Evolutionary conservation across 345 rosid genomes (phyloP).

Genomic region (Ricinus communis): DNA sequence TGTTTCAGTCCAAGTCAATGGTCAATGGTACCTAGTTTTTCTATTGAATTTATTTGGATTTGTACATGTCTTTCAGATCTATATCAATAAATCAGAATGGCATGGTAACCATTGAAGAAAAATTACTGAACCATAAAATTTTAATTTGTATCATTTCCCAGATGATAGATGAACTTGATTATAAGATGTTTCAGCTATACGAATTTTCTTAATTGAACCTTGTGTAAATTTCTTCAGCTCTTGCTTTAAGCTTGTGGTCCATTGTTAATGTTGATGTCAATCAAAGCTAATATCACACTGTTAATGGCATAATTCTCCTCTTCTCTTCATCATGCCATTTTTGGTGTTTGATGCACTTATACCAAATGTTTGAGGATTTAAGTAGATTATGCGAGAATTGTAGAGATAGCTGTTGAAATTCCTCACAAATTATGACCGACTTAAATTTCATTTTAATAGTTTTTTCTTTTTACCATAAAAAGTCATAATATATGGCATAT

Average conservation of each 20-base stretch:
- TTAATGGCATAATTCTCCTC: too few species aligned
- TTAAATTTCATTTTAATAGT: too few species aligned
- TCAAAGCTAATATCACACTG: neutral
- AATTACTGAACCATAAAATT: neutral
- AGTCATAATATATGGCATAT: neutral
- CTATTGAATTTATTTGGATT: neutral
- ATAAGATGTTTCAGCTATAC: neutral
- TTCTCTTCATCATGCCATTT: neutral
- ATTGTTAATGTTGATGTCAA: neutral
- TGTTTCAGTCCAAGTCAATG: slow-evolving; percentile 69
- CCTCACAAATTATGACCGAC: too few species aligned
- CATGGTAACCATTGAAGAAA: neutral
- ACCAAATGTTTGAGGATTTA: neutral
- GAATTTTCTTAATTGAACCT: neutral
- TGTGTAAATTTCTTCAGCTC: neutral
- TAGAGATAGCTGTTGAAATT: too few species aligned
- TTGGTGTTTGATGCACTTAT: neutral
- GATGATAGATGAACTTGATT: neutral
- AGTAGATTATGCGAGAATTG: neutral
- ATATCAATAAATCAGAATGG: neutral
- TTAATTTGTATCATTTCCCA: neutral
- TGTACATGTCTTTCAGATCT: neutral
- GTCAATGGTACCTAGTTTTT: slow-evolving; percentile 46
- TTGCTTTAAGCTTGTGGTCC: neutral
- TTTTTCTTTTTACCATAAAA: neutral